Conservation (phyloP, 345 rosid genomes). For the Turnera subulata region DNA sequence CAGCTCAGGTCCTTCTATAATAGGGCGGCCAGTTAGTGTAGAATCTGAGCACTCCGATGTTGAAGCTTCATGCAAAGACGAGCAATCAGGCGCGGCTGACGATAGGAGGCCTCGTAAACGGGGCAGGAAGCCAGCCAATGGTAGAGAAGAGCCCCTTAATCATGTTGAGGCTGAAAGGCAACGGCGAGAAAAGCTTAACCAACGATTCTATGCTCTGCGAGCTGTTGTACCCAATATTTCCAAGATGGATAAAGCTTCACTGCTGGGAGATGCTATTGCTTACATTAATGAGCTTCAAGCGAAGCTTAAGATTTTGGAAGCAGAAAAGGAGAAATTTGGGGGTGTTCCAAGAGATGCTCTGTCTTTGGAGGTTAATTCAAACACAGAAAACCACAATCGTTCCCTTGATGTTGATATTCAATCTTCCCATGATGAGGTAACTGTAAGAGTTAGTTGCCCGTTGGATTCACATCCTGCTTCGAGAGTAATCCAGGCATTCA, state of each 20-base stretch:
- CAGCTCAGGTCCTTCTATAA: slow-evolving; percentile 53
- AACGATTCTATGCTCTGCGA: slow-evolving; percentile 82
- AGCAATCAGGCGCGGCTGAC: slow-evolving; percentile 34
- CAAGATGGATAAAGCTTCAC: slow-evolving; percentile 97
- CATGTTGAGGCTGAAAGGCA: slow-evolving; percentile 99
- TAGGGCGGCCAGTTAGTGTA: slow-evolving; percentile 33
- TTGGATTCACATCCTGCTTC: slow-evolving; percentile 79
- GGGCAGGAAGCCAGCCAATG: slow-evolving; percentile 96
- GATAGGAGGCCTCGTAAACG: slow-evolving; percentile 84
- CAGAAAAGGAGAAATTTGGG: slow-evolving; percentile 52
- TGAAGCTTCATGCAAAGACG: slow-evolving; percentile 67
- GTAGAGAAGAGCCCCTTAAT: slow-evolving; percentile 94
- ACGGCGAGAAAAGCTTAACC: slow-evolving; percentile 92
- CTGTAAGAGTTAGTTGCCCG: slow-evolving; percentile 68
- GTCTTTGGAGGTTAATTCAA: slow-evolving; percentile 23
- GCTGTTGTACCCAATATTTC: slow-evolving; percentile 99
- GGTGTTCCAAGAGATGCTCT: slow-evolving; percentile 42
- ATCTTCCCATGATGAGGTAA: slow-evolving; percentile 59
- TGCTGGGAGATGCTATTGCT: slow-evolving; percentile 89
- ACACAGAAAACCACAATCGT: slow-evolving; percentile 25
- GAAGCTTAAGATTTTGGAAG: slow-evolving; percentile 71
- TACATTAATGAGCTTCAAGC: slow-evolving; percentile 93
- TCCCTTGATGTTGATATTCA: slow-evolving; percentile 53
- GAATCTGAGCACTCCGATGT: slow-evolving; percentile 75
- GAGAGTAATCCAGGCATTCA: slow-evolving; percentile 65